These are phyloP conservation scores for Arctostaphylos glauca DNA, from an alignment of 148 eudicot species.

Conservation along the genomic window DNA sequence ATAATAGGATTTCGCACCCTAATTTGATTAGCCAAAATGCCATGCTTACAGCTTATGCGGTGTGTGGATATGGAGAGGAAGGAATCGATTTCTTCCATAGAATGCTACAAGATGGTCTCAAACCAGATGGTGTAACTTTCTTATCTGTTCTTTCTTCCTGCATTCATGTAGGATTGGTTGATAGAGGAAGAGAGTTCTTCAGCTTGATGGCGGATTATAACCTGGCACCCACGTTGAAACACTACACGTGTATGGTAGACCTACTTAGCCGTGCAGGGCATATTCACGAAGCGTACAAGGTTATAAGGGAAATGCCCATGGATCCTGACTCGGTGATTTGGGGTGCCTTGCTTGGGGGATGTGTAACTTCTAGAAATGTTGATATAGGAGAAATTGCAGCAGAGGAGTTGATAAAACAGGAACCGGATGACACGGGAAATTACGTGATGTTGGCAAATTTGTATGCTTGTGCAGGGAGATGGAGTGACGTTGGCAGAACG, in stretches of 20 bases:
- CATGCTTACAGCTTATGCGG: conserved; percentile 56
- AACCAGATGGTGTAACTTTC: conserved; percentile 53
- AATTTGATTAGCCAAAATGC: conserved; percentile 53
- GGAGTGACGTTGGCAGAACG: conserved; percentile 41
- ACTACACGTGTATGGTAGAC: conserved; percentile 57
- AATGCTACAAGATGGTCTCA: conserved; percentile 36
- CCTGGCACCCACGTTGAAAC: conserved; percentile 46
- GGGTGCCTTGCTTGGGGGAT: conserved; percentile 62
- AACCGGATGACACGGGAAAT: conserved; percentile 52
- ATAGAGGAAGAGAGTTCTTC: conserved; percentile 34
- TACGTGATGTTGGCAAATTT: conserved; percentile 54
- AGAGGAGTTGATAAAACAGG: conserved; percentile 39
- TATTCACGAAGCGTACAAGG: conserved; percentile 33
- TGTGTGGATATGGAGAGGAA: conserved; percentile 51
- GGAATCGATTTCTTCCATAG: conserved; percentile 42
- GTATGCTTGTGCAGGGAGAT: conserved; percentile 50
- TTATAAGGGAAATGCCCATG: conserved; percentile 41
- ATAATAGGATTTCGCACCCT: conserved; percentile 25
- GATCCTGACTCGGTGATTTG: conserved; percentile 56
- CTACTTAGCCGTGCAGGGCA: conserved; percentile 52
- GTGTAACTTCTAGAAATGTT: conserved; percentile 34
- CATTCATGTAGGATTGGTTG: conserved; percentile 43
- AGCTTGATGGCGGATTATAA: conserved; percentile 35
- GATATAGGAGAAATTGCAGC: conserved; percentile 52
- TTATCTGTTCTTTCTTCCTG: conserved; percentile 55